Conservation (phyloP, 768 basidiomycete species). For the Naematelia aurantialba region DNA sequence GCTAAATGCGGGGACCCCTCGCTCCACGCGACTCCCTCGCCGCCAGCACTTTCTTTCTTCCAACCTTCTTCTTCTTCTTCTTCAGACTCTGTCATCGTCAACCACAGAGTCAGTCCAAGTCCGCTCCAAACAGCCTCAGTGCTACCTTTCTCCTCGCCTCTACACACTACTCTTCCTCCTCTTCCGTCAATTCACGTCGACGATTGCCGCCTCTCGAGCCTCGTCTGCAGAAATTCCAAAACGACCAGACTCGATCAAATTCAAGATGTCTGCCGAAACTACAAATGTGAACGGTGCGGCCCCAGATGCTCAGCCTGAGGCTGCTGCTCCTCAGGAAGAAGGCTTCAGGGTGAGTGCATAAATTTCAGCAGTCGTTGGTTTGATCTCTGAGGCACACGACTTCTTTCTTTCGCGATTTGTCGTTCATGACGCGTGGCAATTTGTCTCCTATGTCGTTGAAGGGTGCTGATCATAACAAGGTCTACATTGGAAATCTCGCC, state of each 20-base stretch:
- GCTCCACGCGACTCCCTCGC: not conserved
- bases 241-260: slow-evolving; percentile 1
- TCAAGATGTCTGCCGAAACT: slow-evolving; percentile 7
- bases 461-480: slow-evolving; percentile 19
- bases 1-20: not conserved
- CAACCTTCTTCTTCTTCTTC: slow-evolving; percentile 8
- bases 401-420: too few relatives aligned
- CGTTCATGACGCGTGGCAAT: not conserved
- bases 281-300: slow-evolving; percentile 1
- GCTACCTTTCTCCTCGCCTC: not conserved
- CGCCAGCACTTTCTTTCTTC: not conserved
- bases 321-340: slow-evolving; percentile 8
- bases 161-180: not conserved
- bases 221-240: not conserved
- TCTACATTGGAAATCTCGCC: slow-evolving; percentile 49
- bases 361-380: not conserved
- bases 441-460: not conserved
- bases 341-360: slow-evolving; percentile 10
- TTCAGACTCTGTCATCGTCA: slow-evolving; percentile 12
- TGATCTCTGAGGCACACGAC: not conserved
- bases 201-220: not conserved
- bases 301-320: not conserved
- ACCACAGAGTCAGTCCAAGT: slow-evolving; percentile 8
- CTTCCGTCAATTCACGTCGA: not conserved
- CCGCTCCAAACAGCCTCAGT: not conserved